Percentiles rank a stretch among this genome's conserved stretches.
Evolutionary conservation across 257 asterid genomes (phyloP).

Genomic region (Leptodermis oblonga): DNA sequence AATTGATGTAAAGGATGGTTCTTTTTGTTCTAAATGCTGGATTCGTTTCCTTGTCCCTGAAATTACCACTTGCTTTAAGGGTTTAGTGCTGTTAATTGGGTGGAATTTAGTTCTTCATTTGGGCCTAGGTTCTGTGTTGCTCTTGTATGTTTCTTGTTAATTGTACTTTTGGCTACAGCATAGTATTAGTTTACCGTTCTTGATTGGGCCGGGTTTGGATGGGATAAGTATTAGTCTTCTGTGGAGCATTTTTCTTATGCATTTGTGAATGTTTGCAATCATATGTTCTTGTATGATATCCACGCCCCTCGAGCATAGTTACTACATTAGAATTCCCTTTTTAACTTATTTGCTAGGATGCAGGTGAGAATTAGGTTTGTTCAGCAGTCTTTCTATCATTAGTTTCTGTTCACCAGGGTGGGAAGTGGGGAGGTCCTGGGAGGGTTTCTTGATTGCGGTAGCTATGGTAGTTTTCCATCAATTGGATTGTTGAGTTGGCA

Average conservation of each 20-base stretch:
- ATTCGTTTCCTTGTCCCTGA: background rate
- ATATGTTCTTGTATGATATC: background rate
- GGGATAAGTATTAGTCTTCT: no score
- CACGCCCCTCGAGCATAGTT: background rate
- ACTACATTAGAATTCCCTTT: background rate
- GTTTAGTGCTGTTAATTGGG: slow-evolving; percentile 8
- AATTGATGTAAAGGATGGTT: background rate
- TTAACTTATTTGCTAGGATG: background rate
- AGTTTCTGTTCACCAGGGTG: background rate
- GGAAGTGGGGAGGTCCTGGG: background rate
- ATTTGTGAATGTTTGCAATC: background rate
- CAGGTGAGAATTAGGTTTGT: no score
- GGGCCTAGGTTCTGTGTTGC: background rate
- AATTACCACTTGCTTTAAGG: background rate
- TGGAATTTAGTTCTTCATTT: background rate
- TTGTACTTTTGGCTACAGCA: background rate
- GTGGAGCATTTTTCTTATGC: background rate
- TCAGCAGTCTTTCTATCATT: background rate
- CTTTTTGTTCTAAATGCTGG: background rate
- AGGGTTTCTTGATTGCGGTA: background rate
- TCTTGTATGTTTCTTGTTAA: background rate
- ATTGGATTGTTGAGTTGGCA: background rate
- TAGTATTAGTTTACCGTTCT: background rate
- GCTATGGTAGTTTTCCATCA: background rate
- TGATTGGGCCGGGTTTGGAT: background rate